Evolutionary conservation across 495 filamentous ascomycete genomes (phyloP).

Genomic region (Staphylotrichum tortipilum): DNA sequence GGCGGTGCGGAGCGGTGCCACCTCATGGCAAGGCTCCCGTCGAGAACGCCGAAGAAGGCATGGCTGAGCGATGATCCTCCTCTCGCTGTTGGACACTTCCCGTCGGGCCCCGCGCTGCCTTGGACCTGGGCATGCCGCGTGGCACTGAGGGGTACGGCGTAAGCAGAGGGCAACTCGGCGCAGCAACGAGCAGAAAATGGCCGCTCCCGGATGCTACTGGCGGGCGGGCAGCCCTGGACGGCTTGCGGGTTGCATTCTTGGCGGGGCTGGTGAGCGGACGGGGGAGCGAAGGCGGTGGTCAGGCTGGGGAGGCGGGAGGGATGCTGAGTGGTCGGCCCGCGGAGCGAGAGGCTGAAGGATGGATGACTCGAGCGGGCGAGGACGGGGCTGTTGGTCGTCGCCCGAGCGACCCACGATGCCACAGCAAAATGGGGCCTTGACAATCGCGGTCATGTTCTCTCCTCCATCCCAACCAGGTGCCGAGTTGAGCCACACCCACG

Average conservation of each 20-base stretch:
- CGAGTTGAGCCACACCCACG: conserved; percentile 17
- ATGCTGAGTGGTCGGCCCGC: neutral
- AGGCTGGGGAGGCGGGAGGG: conserved; percentile 2
- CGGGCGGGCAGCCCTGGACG: neutral
- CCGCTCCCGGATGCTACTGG: neutral
- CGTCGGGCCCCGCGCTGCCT: too few relatives aligned
- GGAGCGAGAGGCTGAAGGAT: conserved; percentile 3
- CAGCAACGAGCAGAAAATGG: neutral
- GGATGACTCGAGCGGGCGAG: too few relatives aligned
- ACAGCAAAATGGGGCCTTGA: neutral
- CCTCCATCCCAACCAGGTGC: conserved; percentile 10
- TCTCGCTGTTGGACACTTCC: too few relatives aligned
- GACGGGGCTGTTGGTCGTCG: too few relatives aligned
- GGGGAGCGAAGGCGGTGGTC: neutral
- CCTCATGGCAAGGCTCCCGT: neutral
- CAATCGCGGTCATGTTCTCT: too few relatives aligned
- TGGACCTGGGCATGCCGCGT: neutral
- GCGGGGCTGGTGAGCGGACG: conserved; percentile 7
- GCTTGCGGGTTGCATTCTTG: conserved; percentile 8
- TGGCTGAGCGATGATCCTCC: neutral
- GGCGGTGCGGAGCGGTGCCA: too few relatives aligned
- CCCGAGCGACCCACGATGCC: neutral
- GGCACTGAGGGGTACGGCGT: neutral
- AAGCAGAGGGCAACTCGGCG: conserved; percentile 2
- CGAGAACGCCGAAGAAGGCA: neutral